These are phyloP conservation scores for Aspergillus hortae DNA, from an alignment of 2,329 filamentous ascomycete genomes.

Conservation along the genomic window DNA sequence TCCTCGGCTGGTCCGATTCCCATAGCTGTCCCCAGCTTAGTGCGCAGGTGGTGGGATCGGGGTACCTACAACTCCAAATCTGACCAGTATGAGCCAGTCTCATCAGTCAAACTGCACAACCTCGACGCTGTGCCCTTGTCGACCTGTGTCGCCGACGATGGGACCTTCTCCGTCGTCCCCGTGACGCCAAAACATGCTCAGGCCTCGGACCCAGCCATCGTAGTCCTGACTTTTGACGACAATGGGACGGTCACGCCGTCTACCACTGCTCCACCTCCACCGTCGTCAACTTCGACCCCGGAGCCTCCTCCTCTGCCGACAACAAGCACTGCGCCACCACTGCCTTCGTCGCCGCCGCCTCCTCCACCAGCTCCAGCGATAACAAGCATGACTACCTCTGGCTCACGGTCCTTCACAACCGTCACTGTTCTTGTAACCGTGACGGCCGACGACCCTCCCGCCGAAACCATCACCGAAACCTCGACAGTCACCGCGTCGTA, in stretches of 20 bases:
- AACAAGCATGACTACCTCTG: neutral
- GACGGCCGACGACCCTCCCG: neutral
- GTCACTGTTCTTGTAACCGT: neutral
- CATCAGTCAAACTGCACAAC: neutral
- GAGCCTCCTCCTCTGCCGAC: neutral
- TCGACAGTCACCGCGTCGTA: neutral
- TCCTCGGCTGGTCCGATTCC: constrained; percentile 5
- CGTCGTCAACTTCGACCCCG: neutral
- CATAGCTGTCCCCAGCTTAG: neutral
- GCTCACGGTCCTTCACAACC: no score
- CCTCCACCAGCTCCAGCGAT: neutral
- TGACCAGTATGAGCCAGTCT: neutral
- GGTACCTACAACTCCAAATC: neutral
- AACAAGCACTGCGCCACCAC: neutral
- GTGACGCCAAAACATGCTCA: no score
- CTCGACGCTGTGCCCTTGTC: neutral
- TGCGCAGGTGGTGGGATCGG: neutral
- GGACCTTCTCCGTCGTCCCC: neutral
- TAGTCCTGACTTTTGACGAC: neutral
- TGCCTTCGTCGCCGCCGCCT: neutral
- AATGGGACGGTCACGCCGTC: neutral
- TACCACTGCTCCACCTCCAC: neutral
- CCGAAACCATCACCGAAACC: neutral
- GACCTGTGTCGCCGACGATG: neutral
- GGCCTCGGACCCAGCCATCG: neutral